These are phyloP conservation scores for Triticum aestivum DNA, from an alignment of 176 grass and related monocot genomes.

Conservation along the genomic window DNA sequence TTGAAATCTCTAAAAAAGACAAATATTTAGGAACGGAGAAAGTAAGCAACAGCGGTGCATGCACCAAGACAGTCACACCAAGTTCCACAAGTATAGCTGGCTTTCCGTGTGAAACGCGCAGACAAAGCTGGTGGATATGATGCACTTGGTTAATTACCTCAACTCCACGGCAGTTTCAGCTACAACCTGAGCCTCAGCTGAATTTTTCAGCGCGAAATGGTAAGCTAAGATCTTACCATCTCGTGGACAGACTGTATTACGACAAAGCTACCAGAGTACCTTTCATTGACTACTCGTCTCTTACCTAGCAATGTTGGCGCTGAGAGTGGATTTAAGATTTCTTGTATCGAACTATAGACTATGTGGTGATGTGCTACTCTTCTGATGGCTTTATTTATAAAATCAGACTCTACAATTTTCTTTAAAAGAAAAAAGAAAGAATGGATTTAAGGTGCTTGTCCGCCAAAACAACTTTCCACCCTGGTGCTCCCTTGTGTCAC, in stretches of 20 bases:
- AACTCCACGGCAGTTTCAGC: background rate
- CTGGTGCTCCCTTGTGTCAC: no score
- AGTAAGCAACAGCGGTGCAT: no score
- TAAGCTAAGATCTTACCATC: background rate
- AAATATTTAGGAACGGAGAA: no score
- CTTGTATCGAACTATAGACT: no score
- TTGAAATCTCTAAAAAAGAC: no score
- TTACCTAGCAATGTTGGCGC: background rate
- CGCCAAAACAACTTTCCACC: no score
- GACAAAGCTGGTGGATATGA: background rate
- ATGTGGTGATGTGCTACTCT: background rate
- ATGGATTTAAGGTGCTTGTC: no score
- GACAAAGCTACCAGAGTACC: background rate
- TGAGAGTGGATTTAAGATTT: no score
- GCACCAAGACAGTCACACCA: no score
- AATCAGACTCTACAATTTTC: no score
- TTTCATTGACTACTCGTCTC: background rate
- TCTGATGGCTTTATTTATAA: background rate
- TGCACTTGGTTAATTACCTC: background rate
- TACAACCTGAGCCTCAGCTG: background rate
- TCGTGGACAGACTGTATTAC: background rate
- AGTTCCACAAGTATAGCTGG: background rate
- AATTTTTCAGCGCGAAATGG: background rate
- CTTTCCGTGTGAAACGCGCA: background rate
- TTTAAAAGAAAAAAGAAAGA: no score